Conservation (phyloP, 345 rosid species). For the Gossypium mustelinum region DNA sequence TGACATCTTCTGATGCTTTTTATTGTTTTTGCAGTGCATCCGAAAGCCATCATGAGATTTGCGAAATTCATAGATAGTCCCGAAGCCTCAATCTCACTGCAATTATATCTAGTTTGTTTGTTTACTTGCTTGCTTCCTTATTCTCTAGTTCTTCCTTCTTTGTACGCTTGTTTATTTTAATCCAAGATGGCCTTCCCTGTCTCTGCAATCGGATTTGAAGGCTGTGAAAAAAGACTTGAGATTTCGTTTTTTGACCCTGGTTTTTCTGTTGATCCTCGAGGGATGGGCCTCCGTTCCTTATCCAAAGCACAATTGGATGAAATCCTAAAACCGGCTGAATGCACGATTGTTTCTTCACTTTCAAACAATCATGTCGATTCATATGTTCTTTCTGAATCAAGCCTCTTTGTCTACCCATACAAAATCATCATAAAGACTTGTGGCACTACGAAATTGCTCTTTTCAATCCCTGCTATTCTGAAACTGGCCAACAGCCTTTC, state of each 20-base stretch:
- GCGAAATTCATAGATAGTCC: constrained; percentile 17
- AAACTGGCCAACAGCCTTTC: constrained; percentile 62
- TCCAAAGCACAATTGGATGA: constrained; percentile 67
- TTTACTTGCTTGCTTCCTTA: constrained; percentile 21
- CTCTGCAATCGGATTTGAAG: constrained; percentile 96
- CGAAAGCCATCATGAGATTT: constrained; percentile 78
- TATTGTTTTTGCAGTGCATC: constrained; percentile 51
- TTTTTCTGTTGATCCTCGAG: constrained; percentile 57
- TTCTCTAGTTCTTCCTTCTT: constrained; percentile 44
- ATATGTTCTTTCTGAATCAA: constrained; percentile 92
- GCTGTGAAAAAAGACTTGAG: constrained; percentile 93
- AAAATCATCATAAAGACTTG: constrained; percentile 93
- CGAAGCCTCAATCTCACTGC: constrained; percentile 19
- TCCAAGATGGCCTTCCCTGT: constrained; percentile 48
- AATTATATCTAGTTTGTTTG: constrained; percentile 21
- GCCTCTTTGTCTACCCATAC: constrained; percentile 91
- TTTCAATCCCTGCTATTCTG: constrained; percentile 86
- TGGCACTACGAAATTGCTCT: constrained; percentile 89
- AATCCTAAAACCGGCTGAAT: constrained; percentile 73
- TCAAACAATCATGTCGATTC: constrained; percentile 75
- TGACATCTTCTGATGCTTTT: constrained; percentile 3
- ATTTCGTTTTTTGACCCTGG: constrained; percentile 67
- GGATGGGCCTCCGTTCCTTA: constrained; percentile 62
- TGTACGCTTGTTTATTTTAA: constrained; percentile 25
- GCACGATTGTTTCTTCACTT: constrained; percentile 85